phyloP scores from a whole-genome alignment of 2,329 filamentous ascomycete genomes.

The Aspergillus cejpii region DNA sequence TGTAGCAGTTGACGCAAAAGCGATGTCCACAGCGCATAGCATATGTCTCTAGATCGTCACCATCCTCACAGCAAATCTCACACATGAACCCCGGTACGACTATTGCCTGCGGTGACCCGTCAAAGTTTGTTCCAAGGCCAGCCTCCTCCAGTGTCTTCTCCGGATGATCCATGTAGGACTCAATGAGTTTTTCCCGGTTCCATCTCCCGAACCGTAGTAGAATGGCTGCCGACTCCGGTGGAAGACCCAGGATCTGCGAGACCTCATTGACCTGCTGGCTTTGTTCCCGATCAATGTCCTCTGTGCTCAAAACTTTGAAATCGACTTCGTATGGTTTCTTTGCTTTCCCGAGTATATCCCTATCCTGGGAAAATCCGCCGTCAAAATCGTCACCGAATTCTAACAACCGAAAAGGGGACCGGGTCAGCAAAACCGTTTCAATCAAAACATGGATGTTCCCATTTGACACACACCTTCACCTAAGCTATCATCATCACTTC shows the following conservation, averaged over 20 bases:
- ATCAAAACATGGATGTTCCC: background rate
- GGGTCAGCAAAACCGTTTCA: slow-evolving; percentile 4
- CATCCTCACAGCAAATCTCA: slow-evolving; percentile 95
- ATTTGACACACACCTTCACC: slow-evolving; percentile 37
- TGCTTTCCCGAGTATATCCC: slow-evolving; percentile 64
- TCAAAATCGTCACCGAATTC: slow-evolving; percentile 56
- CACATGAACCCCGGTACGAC: slow-evolving; percentile 71
- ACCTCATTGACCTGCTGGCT: slow-evolving; percentile 82
- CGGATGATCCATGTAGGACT: slow-evolving; percentile 89
- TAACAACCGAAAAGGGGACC: slow-evolving; percentile 13
- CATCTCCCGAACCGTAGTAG: slow-evolving; percentile 82
- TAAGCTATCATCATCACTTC: slow-evolving; percentile 62
- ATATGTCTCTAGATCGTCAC: slow-evolving; percentile 68
- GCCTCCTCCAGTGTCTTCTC: slow-evolving; percentile 75
- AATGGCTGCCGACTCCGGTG: slow-evolving; percentile 84
- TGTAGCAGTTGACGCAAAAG: slow-evolving; percentile 88
- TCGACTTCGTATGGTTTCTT: slow-evolving; percentile 75
- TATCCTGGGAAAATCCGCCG: slow-evolving; percentile 58
- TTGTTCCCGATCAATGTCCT: slow-evolving; percentile 78
- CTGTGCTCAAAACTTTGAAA: slow-evolving; percentile 71
- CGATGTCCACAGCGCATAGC: slow-evolving; percentile 92
- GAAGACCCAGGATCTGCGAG: slow-evolving; percentile 81
- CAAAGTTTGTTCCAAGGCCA: slow-evolving; percentile 64
- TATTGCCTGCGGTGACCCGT: slow-evolving; percentile 60
- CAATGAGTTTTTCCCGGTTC: slow-evolving; percentile 93